Base-by-base conservation (phyloP, 176 grass and related monocot genomes). In the Lolium perenne region DNA sequence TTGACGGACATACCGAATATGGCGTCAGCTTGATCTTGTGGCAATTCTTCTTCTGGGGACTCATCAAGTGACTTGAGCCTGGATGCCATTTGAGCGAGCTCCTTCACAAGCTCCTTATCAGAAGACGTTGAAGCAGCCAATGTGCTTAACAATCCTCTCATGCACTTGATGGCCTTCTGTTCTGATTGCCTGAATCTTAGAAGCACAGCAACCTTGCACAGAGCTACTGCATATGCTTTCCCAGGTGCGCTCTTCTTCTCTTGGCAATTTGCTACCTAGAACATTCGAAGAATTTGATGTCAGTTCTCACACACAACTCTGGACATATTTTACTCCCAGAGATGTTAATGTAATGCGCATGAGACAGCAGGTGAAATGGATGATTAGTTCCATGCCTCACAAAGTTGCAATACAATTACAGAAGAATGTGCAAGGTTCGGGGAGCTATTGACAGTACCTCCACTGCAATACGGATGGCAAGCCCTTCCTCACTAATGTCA, bases 161-260 rank as follows among this genome's bases (percentile, higher is more conserved):
- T 95, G 82, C 93, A 95, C 74, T 94, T 98, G 74, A 98, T 89
- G 38, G 93, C 88, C 80, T 88, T 92, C 81, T 95, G 93, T 77
- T 98, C 92, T 22, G 93, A 94, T 86, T 85, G 80, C 16, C 72
- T 89, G 63, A 96, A 99, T 80, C 90, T 85, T 57, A 94, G 85
- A 75, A 94, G 89, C 53, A 82, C 63, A 23, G 48, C 86, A 79
- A 90, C 79, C 74, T 88, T 94, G 84, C 86, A 96, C 65, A 96
- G 74, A 21, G 87, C 88, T 84, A 86, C 74, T 38, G 87, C 50
- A 75, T 99, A 99, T 59, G 97, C 92, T 91, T 96, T 99, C 50
- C 87, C 84, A 74, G 97, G 94, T 45, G 86, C 46, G 1, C 82
- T 91, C 70, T 93, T 95, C 86, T 95, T 99, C 56, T 99, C 90